Base-by-base conservation (phyloP, 1,284 basidiomycete species). In the Trametes pubescens region DNA sequence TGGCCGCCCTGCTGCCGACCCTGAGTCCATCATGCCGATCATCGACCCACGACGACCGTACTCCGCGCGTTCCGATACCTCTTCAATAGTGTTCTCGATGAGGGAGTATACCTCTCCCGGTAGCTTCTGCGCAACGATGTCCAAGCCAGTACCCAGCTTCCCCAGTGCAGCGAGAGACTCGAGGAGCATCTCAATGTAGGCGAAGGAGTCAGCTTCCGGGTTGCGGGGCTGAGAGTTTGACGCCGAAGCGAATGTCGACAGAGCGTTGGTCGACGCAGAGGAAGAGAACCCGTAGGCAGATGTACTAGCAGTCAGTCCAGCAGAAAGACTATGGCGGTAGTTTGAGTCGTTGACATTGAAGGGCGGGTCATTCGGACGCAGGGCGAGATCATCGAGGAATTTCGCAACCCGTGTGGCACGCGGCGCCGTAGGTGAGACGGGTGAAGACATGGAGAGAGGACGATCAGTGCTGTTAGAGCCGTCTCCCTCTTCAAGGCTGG, bases 91-190 rank as follows among this genome's bases (percentile, higher is more conserved):
- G 0, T 80, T 80, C 67, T 99, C 97, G 10, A 99, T 89, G 34
- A 99, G 80, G 14, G 87, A 79, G 75, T 91, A 97, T 26, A 99
- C 86, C 78, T 99, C 98, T 54, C 86, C 82, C 0, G 93, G 87
- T 7, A 98, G 81, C 43, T 96, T 86, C 77, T 99, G 96, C 1
- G 89, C 83, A 37, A 99, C 82, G 46, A 86, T 86, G 72, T 99
- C 98, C 32, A 99, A 81, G 6, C 90, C 95, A 55, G 83, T 86
- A 2, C 94, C 94, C 0, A 99, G 84, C 75, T 94, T 94, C 16
- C 96, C 97, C 9, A 99, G 82, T 3, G 95, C 90, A 11, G 95
- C 92, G 11, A 99, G 83, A 11, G 95, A 93, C 76, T 99, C 98
- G 22, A 99, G 82, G 2, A 99, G 82, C 21, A 90, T 94, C 78